Base-by-base conservation (phyloP, 345 rosid genomes). In the Lepidium sativum region DNA sequence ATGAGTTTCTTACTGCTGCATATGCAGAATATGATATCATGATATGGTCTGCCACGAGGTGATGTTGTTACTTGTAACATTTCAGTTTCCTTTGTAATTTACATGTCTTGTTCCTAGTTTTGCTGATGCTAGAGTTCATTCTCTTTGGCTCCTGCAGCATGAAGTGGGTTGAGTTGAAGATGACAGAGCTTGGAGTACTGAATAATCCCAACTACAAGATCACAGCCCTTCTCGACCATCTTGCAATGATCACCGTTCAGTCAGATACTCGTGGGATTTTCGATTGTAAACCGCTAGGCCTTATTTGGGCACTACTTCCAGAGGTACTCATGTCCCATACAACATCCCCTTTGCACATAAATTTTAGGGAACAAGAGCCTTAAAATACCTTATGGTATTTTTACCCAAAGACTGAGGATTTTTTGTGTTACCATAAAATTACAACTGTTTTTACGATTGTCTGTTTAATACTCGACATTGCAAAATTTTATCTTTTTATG, bases 41-140 rank as follows among this genome's bases (percentile, higher is more conserved):
- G 78, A 94, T 89, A 67, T 94, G 99, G 97, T 89, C 99, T 45
- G 96, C 99, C 55, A 94, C 97, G 68, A 86, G 96, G 99, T 89
- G 23, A 52, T 58, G 42, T 59, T 59, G 4, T 41, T 23, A 16
- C 11, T 14, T 55, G 5, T 1, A 3, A 52, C 8, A 25, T 56
- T 23, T 18, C 9, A 21, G 33, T 34, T n/a, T 54, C 54, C 21
- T 29, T 10, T 32, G 13, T 12, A 6, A 3, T 44, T 31, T 55
- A 40, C 31, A 27, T 27, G n/a, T 15, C 41, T 3, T 6, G 33
- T 53, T 32, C n/a, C 2, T 31, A 53, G 40, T 10, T 29, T 29
- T 50, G 33, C 56, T 47, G 57, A 37, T 63, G 45, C 25, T 49
- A 14, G 17, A 37, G 17, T 63, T 34, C 31, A 21, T 49, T 33